phyloP scores from a whole-genome alignment of 1,284 basidiomycete genomes.

The Agaricales sp. region DNA sequence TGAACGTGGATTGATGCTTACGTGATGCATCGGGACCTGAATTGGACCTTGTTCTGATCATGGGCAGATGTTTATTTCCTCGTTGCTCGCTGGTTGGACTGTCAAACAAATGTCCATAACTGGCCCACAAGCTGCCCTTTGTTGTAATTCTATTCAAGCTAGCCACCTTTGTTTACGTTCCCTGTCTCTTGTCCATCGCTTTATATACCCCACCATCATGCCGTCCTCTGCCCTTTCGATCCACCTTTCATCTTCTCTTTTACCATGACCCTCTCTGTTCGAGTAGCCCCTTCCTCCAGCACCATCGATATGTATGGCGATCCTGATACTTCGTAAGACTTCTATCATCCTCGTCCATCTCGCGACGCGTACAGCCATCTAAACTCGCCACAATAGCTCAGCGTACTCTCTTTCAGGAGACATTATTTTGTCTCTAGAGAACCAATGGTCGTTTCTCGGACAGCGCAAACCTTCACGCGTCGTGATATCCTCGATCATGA shows the following conservation, averaged over 20 bases:
- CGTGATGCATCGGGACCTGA: too few relatives aligned
- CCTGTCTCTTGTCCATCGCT: neutral
- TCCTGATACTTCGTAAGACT: slow-evolving; percentile 57
- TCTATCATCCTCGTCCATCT: too few relatives aligned
- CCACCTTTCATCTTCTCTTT: neutral
- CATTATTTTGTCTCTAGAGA: slow-evolving; percentile 45
- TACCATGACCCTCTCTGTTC: neutral
- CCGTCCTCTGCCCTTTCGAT: too few relatives aligned
- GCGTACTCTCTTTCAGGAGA: slow-evolving; percentile 73
- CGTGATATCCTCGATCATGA: slow-evolving; percentile 51
- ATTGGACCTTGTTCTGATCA: neutral
- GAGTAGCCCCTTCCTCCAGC: slow-evolving; percentile 16
- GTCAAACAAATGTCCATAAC: neutral
- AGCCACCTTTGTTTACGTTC: neutral
- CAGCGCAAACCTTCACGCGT: slow-evolving; percentile 35
- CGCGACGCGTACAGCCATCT: slow-evolving; percentile 1
- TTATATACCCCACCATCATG: too few relatives aligned
- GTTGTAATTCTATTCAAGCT: neutral
- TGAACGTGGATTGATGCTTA: too few relatives aligned
- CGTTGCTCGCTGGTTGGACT: neutral
- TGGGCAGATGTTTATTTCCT: neutral
- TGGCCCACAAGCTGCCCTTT: neutral
- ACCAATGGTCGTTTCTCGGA: slow-evolving; percentile 39
- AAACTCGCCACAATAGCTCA: slow-evolving; percentile 29
- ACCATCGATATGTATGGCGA: slow-evolving; percentile 58